Conservation (phyloP, 257 asterid genomes). For the Buddleja alternifolia region DNA sequence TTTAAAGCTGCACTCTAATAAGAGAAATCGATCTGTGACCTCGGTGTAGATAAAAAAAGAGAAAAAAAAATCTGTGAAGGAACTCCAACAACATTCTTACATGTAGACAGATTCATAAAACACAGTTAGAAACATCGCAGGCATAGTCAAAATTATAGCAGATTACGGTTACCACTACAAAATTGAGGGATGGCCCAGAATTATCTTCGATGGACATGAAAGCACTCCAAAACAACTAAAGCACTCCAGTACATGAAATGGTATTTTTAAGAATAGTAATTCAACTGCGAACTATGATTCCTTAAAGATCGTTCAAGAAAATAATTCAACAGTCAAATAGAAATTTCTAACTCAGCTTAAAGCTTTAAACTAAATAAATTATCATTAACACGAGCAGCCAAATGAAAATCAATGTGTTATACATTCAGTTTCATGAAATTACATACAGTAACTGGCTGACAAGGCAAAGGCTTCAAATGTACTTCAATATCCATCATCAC, state of each 20-base stretch:
- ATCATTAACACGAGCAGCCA: neutral
- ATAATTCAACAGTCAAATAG: neutral
- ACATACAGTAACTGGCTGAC: neutral
- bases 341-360: conserved; percentile 1
- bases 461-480: conserved; percentile 12
- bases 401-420: neutral
- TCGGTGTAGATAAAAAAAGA: too few species aligned
- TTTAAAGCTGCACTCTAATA: neutral
- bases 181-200: neutral
- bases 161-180: neutral
- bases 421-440: too few species aligned
- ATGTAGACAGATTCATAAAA: neutral
- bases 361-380: conserved; percentile 2
- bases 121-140: too few species aligned
- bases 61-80: too few species aligned
- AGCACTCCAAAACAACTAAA: neutral
- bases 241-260: neutral
- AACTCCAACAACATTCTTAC: neutral
- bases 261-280: neutral
- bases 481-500: conserved; percentile 27
- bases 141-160: neutral
- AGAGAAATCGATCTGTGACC: neutral
- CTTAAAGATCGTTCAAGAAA: neutral
- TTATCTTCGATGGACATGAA: neutral
- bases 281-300: neutral